Base-by-base conservation (phyloP, 176 grass and related monocot genomes). In the Oryza glumipatula region DNA sequence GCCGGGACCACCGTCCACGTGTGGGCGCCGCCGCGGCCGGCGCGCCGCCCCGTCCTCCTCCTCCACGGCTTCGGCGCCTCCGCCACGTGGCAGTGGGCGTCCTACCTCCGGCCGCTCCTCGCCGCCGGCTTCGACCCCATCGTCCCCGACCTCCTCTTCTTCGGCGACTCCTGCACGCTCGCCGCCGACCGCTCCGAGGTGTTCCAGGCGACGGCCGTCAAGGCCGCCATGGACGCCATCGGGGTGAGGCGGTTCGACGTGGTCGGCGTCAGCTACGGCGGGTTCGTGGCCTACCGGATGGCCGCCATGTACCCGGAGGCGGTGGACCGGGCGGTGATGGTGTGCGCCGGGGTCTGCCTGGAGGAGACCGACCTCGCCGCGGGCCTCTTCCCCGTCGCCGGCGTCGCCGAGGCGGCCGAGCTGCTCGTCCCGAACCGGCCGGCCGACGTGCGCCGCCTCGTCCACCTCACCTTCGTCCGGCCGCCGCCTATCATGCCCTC, bases 131-230 rank as follows among this genome's bases (percentile, higher is more conserved):
- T 97, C 77, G 95, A 94, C 80, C 90, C 94, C 32, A 89, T 94
- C 78, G 90, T 97, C 47, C 92, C 95, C 74, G 95, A 97, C 81
- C 89, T 97, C 49, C 90, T 97, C 86, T 97, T 97, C 86, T 97
- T 97, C 67, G 95, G 92, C 5, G 84, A 24, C 22, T 97, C 95
- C 32, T 74, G 72, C 24, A 86, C 90, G 13, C 69, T 88, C 21
- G 47, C 73, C 4, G 51, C 82, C 5, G 94, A 97, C 21, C 90
- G 95, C 41, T 89, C 95, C 32, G 95, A 97, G 3, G 63, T 64
- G 26, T 89, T 85, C 80, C 92, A 97, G 84, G 90, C 95, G 6
- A 68, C 56, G n/a, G 85, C 79, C 46, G 3, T 97, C 15, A 88
- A 91, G 81, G 71, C 86, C 11, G 83, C 93, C 81, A 76, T 97